A percentile compares a stretch with the other conserved stretches of the same genome.
Evolutionary conservation across 352 stramenopile species (phyloP).

Genomic region (Globisporangium alternatum): DNA sequence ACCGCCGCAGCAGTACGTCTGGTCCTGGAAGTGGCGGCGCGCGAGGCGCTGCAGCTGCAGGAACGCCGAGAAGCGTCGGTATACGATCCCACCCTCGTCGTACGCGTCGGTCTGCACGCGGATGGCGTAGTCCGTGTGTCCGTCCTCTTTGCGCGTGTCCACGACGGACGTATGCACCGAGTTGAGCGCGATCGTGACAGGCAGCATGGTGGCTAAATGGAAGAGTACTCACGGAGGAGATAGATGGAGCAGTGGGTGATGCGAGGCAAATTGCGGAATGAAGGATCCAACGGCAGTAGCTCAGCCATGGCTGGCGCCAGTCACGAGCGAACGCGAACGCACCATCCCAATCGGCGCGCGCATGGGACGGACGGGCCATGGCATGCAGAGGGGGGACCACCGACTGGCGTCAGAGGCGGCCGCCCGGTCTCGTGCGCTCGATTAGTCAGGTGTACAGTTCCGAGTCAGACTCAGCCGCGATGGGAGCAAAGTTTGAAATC

Average conservation of each 20-base stretch:
- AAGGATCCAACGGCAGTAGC: background rate
- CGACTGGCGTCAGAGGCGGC: conserved; percentile 6
- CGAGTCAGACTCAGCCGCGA: background rate
- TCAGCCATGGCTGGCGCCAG: background rate
- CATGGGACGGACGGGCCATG: background rate
- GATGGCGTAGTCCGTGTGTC: conserved; percentile 87
- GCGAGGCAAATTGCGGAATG: conserved; percentile 15
- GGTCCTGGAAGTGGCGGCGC: conserved; percentile 64
- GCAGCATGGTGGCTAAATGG: conserved; percentile 25
- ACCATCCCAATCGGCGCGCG: background rate
- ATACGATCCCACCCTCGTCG: conserved; percentile 63
- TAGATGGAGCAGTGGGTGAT: background rate
- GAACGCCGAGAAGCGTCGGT: conserved; percentile 84
- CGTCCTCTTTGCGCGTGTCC: conserved; percentile 68
- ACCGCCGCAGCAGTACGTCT: conserved; percentile 60
- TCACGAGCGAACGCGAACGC: background rate
- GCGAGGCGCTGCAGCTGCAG: conserved; percentile 78
- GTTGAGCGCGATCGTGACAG: conserved; percentile 37
- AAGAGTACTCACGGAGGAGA: too few species aligned
- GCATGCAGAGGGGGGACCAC: conserved; percentile 12
- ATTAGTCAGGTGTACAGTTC: conserved; percentile 9
- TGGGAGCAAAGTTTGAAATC: conserved; percentile 4
- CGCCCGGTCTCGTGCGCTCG: conserved; percentile 9
- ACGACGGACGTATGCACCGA: conserved; percentile 61
- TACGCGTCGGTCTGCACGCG: conserved; percentile 62